Conservation (phyloP, 805 yeast genomes). For the Candida nonsorbophila region DNA sequence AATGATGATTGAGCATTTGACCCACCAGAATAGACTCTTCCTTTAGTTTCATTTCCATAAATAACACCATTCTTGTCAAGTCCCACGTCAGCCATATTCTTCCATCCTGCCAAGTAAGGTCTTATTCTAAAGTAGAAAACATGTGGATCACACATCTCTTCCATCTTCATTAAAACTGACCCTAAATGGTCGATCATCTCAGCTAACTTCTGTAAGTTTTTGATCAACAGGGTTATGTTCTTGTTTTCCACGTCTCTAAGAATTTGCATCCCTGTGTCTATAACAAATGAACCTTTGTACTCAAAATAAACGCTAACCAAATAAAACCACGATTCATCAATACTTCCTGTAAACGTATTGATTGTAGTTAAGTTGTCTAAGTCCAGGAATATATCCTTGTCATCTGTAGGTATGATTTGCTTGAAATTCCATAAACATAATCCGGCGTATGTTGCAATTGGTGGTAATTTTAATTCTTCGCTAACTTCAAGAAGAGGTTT, state of each 20-base stretch:
- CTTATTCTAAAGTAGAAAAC: conserved; percentile 80
- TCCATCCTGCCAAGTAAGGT: conserved; percentile 93
- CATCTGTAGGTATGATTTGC: conserved; percentile 44
- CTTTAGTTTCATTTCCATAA: conserved; percentile 61
- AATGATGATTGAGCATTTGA: conserved; percentile 91
- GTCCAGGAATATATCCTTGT: conserved; percentile 38
- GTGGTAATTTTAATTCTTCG: conserved; percentile 66
- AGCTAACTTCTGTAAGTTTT: conserved; percentile 59
- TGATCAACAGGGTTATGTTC: conserved; percentile 36
- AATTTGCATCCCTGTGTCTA: conserved; percentile 64
- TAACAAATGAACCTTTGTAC: conserved; percentile 67
- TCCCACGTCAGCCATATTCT: conserved; percentile 84
- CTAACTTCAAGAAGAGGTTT: conserved; percentile 61
- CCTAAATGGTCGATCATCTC: conserved; percentile 72
- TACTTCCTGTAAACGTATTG: conserved; percentile 82
- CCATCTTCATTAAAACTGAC: conserved; percentile 71
- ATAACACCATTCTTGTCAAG: conserved; percentile 62
- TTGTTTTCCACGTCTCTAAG: conserved; percentile 49
- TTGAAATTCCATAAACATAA: conserved; percentile 85
- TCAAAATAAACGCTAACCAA: conserved; percentile 85
- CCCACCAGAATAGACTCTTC: conserved; percentile 73
- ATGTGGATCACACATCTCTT: conserved; percentile 93
- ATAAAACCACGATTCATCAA: conserved; percentile 93
- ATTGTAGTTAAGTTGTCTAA: conserved; percentile 72
- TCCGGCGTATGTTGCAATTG: conserved; percentile 84